A percentile compares a stretch with the other conserved stretches of the same genome.
Evolutionary conservation across 2,329 filamentous ascomycete genomes (phyloP).

Genomic region (Xylariales sp.): DNA sequence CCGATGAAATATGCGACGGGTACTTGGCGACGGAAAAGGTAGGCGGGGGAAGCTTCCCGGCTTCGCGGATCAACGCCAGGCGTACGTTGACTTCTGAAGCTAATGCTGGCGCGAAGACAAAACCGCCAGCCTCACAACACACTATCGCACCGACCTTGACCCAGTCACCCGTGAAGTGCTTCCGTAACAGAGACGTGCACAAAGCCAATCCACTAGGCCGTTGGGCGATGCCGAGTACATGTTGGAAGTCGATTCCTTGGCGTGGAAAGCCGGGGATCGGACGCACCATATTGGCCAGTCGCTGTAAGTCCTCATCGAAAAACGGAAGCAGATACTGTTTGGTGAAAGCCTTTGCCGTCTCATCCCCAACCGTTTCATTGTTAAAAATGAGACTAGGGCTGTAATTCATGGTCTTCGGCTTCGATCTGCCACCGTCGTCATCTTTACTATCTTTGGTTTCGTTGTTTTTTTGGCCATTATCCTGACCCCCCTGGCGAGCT

Average conservation of each 20-base stretch:
- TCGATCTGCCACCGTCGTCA: slow-evolving; percentile 36
- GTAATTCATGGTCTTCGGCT: slow-evolving; percentile 47
- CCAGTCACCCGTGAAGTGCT: slow-evolving; percentile 61
- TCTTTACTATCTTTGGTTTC: slow-evolving; percentile 34
- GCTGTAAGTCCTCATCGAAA: slow-evolving; percentile 58
- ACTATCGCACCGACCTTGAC: slow-evolving; percentile 57
- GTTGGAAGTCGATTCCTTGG: slow-evolving; percentile 64
- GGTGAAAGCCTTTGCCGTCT: slow-evolving; percentile 56
- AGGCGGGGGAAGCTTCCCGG: slow-evolving; percentile 69
- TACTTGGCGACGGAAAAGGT: slow-evolving; percentile 60
- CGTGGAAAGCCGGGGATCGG: slow-evolving; percentile 62
- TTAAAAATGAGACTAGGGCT: slow-evolving; percentile 61
- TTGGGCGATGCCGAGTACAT: slow-evolving; percentile 67
- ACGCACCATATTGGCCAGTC: slow-evolving; percentile 63
- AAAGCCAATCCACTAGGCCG: slow-evolving; percentile 62
- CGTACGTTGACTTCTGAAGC: slow-evolving; percentile 55
- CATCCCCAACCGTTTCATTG: slow-evolving; percentile 60
- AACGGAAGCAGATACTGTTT: slow-evolving; percentile 57
- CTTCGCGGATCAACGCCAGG: slow-evolving; percentile 64
- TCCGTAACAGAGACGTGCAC: slow-evolving; percentile 62
- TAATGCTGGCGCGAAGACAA: slow-evolving; percentile 65
- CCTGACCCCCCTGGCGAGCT: slow-evolving; percentile 50
- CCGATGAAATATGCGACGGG: slow-evolving; percentile 65
- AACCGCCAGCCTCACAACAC: slow-evolving; percentile 68
- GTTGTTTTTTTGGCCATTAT: slow-evolving; percentile 21